phyloP scores from a whole-genome alignment of 768 basidiomycete species.

The Grammothele lineata region DNA sequence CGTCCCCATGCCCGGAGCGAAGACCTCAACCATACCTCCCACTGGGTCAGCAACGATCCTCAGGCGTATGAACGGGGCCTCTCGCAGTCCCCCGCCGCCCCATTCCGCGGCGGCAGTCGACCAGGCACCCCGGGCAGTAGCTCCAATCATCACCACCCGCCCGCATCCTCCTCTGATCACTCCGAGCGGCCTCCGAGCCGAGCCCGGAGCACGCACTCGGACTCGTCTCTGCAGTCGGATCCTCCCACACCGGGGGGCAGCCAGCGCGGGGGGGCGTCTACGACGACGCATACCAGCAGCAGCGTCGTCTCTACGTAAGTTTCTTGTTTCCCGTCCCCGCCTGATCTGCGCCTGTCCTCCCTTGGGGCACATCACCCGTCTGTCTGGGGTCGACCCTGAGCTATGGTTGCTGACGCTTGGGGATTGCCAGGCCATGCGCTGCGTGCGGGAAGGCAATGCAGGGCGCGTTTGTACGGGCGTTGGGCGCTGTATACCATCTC shows the following conservation, averaged over 20 bases:
- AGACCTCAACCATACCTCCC: constrained; percentile 57
- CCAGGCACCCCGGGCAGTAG: constrained; percentile 55
- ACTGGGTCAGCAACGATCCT: constrained; percentile 25
- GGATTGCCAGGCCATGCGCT: constrained; percentile 55
- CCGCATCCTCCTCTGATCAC: constrained; percentile 48
- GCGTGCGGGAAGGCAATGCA: constrained; percentile 82
- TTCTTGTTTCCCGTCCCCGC: constrained; percentile 4
- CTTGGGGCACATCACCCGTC: background rate
- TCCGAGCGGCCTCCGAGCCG: constrained; percentile 45
- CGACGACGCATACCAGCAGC: constrained; percentile 55
- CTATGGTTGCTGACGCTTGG: no score
- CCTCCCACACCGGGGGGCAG: constrained; percentile 45
- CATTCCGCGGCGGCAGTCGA: constrained; percentile 51
- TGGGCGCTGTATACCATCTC: constrained; percentile 92
- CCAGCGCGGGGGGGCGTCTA: constrained; percentile 39
- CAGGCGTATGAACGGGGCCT: constrained; percentile 16
- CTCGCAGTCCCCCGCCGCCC: constrained; percentile 26
- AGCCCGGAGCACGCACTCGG: constrained; percentile 34
- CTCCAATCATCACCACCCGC: constrained; percentile 41
- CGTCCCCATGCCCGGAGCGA: constrained; percentile 59
- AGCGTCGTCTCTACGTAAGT: constrained; percentile 60
- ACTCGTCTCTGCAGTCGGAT: constrained; percentile 52
- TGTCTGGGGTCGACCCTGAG: background rate
- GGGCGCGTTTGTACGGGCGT: constrained; percentile 93
- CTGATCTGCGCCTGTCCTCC: no score